Evolutionary conservation across 768 basidiomycete genomes (phyloP).

Genomic region (Leccinum longicurvipes): DNA sequence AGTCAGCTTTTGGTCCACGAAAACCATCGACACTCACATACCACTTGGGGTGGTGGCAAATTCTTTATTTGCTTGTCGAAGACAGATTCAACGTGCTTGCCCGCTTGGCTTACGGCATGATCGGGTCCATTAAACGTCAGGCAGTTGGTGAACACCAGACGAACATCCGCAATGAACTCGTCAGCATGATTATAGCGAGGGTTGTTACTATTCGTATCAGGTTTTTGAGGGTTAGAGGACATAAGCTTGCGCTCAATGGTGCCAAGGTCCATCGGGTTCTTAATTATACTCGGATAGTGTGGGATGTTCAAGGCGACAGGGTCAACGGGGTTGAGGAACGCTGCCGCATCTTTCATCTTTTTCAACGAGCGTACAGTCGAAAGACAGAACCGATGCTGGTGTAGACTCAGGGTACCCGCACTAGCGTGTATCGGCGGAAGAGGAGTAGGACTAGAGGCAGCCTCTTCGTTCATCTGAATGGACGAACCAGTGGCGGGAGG

Average conservation of each 20-base stretch:
- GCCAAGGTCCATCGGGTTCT: slow-evolving; percentile 89
- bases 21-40: slow-evolving; percentile 39
- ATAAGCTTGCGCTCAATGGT: slow-evolving; percentile 87
- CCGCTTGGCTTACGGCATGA: slow-evolving; percentile 75
- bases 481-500: slow-evolving; percentile 56
- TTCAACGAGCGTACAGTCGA: slow-evolving; percentile 79
- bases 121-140: slow-evolving; percentile 91
- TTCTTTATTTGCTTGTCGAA: slow-evolving; percentile 89
- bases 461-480: slow-evolving; percentile 30
- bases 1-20: slow-evolving; percentile 15
- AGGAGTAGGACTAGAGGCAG: slow-evolving; percentile 14
- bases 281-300: slow-evolving; percentile 85
- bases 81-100: slow-evolving; percentile 73
- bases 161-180: slow-evolving; percentile 82
- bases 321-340: slow-evolving; percentile 90
- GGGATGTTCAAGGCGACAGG: slow-evolving; percentile 78
- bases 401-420: slow-evolving; percentile 48
- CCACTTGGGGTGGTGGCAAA: slow-evolving; percentile 74
- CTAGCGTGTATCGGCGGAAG: slow-evolving; percentile 6
- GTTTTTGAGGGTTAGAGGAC: slow-evolving; percentile 77
- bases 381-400: slow-evolving; percentile 78
- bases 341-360: slow-evolving; percentile 77
- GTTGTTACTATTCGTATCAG: slow-evolving; percentile 62
- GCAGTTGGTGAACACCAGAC: slow-evolving; percentile 86
- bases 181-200: slow-evolving; percentile 76